Evolutionary conservation across 441 rosid species (phyloP).

Genomic region (Raphanus hybrid): DNA sequence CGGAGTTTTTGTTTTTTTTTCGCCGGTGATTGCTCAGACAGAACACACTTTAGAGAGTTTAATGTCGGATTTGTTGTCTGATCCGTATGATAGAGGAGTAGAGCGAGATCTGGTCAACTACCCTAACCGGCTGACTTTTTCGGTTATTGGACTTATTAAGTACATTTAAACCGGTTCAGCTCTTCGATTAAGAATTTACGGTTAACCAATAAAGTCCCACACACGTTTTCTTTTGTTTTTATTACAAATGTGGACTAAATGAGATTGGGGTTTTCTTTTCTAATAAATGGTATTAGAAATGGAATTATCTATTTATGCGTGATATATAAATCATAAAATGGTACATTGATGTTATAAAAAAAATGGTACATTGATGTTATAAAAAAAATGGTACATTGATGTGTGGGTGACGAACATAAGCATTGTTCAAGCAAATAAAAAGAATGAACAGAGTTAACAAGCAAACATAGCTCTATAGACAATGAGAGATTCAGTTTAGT

Average conservation of each 20-base stretch:
- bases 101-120: conserved; percentile 36
- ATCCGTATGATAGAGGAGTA: conserved; percentile 3
- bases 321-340: neutral
- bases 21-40: neutral
- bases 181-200: neutral
- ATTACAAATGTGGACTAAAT: neutral
- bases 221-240: neutral
- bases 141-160: neutral
- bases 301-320: neutral
- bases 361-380: neutral
- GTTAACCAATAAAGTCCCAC: neutral
- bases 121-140: neutral
- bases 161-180: conserved; percentile 19
- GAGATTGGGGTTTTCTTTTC: neutral
- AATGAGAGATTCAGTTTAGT: conserved; percentile 2
- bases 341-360: conserved; percentile 16
- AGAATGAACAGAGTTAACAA: neutral
- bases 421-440: neutral
- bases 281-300: neutral
- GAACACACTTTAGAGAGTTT: conserved; percentile 7
- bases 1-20: neutral
- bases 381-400: conserved; percentile 5
- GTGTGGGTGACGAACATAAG: neutral
- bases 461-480: conserved; percentile 6
- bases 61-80: conserved; percentile 21